Evolutionary conservation across 106 monocot species (phyloP), one percentile per base, ranked within the genome.

Genomic region (Alisma plantagoaquatica): DNA sequence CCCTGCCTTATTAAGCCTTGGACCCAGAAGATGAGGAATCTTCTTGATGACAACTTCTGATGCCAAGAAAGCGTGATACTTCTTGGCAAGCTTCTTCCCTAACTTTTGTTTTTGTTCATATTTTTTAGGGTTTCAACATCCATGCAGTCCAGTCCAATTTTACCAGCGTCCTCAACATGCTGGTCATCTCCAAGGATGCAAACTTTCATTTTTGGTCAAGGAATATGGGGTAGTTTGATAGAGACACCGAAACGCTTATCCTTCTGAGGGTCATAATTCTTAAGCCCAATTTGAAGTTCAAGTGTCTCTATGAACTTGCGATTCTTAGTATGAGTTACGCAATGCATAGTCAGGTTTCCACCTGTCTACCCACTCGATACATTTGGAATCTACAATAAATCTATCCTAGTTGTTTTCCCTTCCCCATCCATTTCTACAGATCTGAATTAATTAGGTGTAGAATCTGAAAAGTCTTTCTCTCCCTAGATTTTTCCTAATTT

Each of bases 101-200:
- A 59, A 44, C 43, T 59, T 59, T 59, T 59, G 43, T 59, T 59
- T 19, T 59, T 59, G 25, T 59, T 59, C 43, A 65, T 53, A 18
- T 67, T 67, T 33, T 67, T 67, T 21, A 67, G 45, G 26, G 27
- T 57, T 31, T 67, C 58, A 59, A 59, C 58, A 59, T 41, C 41
- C 58, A 59, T 59, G 19, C 23, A 59, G 17, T 23, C 23, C 26
- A 59, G 23, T 41, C 26, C 58, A 42, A 59, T 59, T 28, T 59
- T 59, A 41, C 28, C 58, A 42, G 58, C 66, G 48, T 54, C 44
- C 10, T 55, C 54, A 17, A 65, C 54, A 20, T 65, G 65, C 43
- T 65, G 65, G 31, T 53, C 65, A 65, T 65, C 65, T 44, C 65
- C 65, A 65, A 65, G 65, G 54, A 65, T 65, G 65, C 65, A 65